Evolutionary conservation across 2,329 filamentous ascomycete genomes (phyloP).

Genomic region (Blastomyces parvus): DNA sequence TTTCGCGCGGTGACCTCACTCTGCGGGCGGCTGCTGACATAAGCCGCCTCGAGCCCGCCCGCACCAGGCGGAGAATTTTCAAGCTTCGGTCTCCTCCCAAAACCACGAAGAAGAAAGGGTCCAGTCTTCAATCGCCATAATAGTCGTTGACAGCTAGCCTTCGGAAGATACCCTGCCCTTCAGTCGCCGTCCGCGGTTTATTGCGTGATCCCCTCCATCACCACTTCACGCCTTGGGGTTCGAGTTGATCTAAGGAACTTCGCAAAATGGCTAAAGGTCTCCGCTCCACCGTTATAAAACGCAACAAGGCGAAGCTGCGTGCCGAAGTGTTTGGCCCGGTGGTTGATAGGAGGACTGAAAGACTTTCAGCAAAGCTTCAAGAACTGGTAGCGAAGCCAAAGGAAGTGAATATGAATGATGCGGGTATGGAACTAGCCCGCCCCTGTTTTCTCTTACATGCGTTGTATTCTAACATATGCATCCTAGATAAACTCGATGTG

Average conservation of each 20-base stretch:
- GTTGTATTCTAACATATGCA: slow-evolving; percentile 9
- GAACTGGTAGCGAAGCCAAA: slow-evolving; percentile 65
- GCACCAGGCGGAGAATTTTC: neutral
- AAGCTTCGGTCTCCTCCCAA: neutral
- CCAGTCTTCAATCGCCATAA: neutral
- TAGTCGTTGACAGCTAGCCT: neutral
- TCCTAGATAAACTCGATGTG: slow-evolving; percentile 16
- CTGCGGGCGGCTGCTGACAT: slow-evolving; percentile 5
- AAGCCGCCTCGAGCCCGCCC: neutral
- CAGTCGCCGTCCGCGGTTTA: neutral
- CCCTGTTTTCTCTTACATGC: slow-evolving; percentile 19
- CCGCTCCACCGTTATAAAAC: slow-evolving; percentile 68
- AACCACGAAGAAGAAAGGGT: neutral
- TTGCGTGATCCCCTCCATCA: neutral
- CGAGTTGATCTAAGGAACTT: neutral
- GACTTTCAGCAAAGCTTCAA: slow-evolving; percentile 75
- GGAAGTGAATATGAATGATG: slow-evolving; percentile 37
- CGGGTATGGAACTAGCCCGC: slow-evolving; percentile 16
- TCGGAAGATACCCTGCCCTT: neutral
- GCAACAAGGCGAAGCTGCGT: slow-evolving; percentile 73
- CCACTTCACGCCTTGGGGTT: neutral
- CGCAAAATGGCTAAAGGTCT: slow-evolving; percentile 75
- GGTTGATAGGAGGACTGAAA: slow-evolving; percentile 67
- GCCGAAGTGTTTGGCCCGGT: slow-evolving; percentile 74
- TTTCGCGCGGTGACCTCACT: slow-evolving; percentile 1